A percentile compares a stretch with the other conserved stretches of the same genome.
phyloP scores from a whole-genome alignment of 2,329 filamentous ascomycete genomes.

The Colletotrichum camelliae region DNA sequence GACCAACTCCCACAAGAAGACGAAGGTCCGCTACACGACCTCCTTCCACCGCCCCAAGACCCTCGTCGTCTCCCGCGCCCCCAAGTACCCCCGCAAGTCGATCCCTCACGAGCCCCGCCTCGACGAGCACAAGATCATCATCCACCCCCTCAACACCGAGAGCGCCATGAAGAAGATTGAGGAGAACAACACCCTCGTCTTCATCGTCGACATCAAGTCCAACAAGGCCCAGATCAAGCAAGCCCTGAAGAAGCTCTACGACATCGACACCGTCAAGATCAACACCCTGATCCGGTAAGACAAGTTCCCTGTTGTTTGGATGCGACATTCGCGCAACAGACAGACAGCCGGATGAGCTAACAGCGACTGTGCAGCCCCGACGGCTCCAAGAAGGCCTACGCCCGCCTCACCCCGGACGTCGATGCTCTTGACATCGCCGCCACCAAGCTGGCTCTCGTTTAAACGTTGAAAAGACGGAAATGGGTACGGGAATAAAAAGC shows the following conservation, averaged over 20 bases:
- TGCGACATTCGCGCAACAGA: neutral
- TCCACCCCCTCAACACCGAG: conserved; percentile 99
- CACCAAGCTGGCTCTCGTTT: conserved; percentile 98
- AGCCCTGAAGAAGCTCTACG: conserved; percentile 98
- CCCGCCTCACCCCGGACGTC: conserved; percentile 92
- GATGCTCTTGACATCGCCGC: conserved; percentile 99
- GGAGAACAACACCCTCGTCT: conserved; percentile 99
- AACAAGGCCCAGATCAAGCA: conserved; percentile 99
- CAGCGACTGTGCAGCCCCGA: conserved; percentile 69
- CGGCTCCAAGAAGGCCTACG: conserved; percentile 98
- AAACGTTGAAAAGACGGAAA: conserved; percentile 47
- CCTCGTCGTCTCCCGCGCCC: conserved; percentile 84
- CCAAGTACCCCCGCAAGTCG: conserved; percentile 97
- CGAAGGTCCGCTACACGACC: conserved; percentile 90
- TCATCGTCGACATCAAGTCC: conserved; percentile 95
- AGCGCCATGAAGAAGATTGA: conserved; percentile 99
- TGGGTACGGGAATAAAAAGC: conserved; percentile 2
- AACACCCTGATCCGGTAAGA: conserved; percentile 96
- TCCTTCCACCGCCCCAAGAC: conserved; percentile 99
- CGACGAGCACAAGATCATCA: conserved; percentile 96
- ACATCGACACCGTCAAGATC: conserved; percentile 98
- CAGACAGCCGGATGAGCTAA: conserved; percentile 21
- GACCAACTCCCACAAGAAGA: conserved; percentile 77
- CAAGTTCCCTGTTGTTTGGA: neutral
- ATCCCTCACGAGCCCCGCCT: conserved; percentile 88